Base-by-base conservation (phyloP, 225 moss, liverwort and hornwort genomes). In the Pseudoscleropodium purum region DNA sequence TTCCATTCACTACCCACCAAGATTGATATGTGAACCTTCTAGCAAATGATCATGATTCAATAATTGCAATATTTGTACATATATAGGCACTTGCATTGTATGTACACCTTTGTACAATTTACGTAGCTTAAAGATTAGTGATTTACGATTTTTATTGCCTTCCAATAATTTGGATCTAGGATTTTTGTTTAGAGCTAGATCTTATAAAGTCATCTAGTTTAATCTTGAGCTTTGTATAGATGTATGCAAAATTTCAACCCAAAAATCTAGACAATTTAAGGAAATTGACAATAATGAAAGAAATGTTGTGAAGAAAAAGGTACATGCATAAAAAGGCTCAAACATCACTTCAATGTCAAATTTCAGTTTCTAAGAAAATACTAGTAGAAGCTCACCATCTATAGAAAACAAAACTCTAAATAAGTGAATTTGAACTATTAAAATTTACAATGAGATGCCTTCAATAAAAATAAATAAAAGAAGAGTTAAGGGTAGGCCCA, bases 241-340 rank as follows among this genome's bases (percentile, higher is more conserved):
- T 43, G 2, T 29, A 17, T 3, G 18, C 3, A 49, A 12, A 47
- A 3, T 6, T 45, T 30, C 0, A 47, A 0, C 2, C 10, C 18
- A 18, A 17, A 19, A 75, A 31, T 19, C 10, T 45, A 75, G 0
- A 0, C 0, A 29, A 11, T 31, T 75, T 74, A 30, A 74, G 0
- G 0, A 30, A 74, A 74, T 75, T 31, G 31, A 30, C 1, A 18
- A 11, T 29, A 31, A 7, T 75, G 12, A 49, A 47, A 49, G 10
- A 49, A 75, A 6, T 1, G 12, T 75, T 31, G 11, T 45, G 0
- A 74, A 29, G 6, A 10, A 45, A 6, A 74, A 49, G 49, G 3
- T 43, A 27, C 9, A 9, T 4, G 1, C 9, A 26, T 41, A 7
- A 13, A 1, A 39, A 39, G 7, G 70, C 8, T 70, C 4, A 70